These are phyloP conservation scores for Clarireedia hainanense DNA, from an alignment of 2,329 filamentous ascomycete species.

Conservation along the genomic window DNA sequence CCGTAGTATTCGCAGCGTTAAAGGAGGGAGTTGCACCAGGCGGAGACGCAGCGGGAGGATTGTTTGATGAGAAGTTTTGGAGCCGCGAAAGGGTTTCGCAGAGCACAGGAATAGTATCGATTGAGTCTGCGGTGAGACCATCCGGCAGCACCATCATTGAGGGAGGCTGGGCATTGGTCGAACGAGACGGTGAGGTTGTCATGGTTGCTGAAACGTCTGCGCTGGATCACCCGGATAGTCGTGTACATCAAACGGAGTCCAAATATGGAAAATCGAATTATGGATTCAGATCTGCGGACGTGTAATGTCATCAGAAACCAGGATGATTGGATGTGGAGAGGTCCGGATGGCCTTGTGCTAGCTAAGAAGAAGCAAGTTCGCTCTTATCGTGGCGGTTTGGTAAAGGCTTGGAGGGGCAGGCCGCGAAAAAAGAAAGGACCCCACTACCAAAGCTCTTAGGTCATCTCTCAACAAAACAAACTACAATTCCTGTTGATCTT, in stretches of 20 bases:
- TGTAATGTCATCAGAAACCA: constrained; percentile 8
- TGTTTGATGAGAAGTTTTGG: constrained; percentile 39
- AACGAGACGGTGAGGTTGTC: constrained; percentile 15
- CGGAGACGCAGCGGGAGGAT: constrained; percentile 25
- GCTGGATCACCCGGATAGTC: not conserved
- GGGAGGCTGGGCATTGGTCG: constrained; percentile 27
- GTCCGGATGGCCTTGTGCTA: not conserved
- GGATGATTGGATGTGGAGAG: constrained; percentile 3
- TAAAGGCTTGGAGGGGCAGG: constrained; percentile 14
- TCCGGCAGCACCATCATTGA: constrained; percentile 36
- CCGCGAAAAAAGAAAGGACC: constrained; percentile 12
- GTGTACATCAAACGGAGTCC: constrained; percentile 6
- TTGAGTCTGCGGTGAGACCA: constrained; percentile 69
- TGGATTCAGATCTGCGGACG: not conserved
- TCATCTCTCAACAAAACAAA: constrained; percentile 6
- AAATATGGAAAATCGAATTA: not conserved
- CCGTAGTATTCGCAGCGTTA: constrained; percentile 28
- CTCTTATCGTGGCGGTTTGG: constrained; percentile 13
- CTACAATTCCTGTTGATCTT: not conserved
- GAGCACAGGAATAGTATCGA: constrained; percentile 80
- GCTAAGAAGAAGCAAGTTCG: constrained; percentile 3
- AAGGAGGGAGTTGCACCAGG: constrained; percentile 28
- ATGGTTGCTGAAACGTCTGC: constrained; percentile 10
- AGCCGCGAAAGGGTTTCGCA: constrained; percentile 71
- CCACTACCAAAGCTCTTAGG: constrained; percentile 4